Evolutionary conservation across 106 monocot genomes (phyloP), one percentile per base, ranked within the genome.

Genomic region (Dioscorea alata): DNA sequence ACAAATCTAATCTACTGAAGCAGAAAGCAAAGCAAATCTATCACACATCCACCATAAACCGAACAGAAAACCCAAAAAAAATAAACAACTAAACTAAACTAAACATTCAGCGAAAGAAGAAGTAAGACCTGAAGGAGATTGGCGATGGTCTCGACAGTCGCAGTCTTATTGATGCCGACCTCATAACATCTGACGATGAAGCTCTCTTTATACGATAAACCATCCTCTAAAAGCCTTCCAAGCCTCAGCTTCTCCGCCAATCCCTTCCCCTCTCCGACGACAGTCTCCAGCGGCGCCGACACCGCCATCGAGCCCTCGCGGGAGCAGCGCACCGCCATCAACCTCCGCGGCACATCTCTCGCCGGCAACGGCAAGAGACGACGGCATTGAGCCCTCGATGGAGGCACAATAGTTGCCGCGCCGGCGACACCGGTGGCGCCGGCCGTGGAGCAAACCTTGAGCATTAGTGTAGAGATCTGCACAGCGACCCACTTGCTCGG

Each of bases 161-260:
- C 99, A 20, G 99, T 99, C 75, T 99, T 99, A 69, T 99, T 90
- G 66, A 99, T 83, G 32, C 99, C 99, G 25, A 99, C 99, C 74
- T 99, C 99, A 67, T 93, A 99, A 69, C 79, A 85, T 24, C 99
- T 65, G 17, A 99, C 86, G 8, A 99, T 79, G 66, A 93, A 99
- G 75, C 83, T 84, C 93, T 99, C 99, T 79, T 93, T 99, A 25
- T 99, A 99, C 57, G 93, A 93, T 16, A 93, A 65, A 23, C 99
- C 99, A 52, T 99, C 93, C 65, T 82, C 77, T 60, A 83, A 70
- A 61, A 99, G 74, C 58, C 83, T 78, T 70, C 97, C 97, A 75
- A 87, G 28, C 75, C 87, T 68, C 83, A 99, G 49, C 66, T 78
- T 78, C 84, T 92, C 85, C 57, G 80, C 86, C 65, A 85, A 48